Base-by-base conservation (phyloP, 345 rosid species). In the Moringa oleifera region DNA sequence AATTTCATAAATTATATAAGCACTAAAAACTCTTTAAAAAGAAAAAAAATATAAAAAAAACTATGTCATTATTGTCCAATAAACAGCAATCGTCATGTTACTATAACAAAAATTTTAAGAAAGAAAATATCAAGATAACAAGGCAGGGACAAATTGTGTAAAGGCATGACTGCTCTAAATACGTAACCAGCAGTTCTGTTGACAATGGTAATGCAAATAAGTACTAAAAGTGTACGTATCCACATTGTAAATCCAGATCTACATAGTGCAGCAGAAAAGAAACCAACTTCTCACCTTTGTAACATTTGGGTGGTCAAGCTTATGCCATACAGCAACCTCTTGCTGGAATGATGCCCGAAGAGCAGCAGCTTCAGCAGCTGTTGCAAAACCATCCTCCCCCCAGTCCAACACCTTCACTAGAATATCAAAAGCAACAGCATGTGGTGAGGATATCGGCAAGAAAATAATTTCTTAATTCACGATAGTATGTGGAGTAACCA, bases 321-420 rank as follows among this genome's bases (percentile, higher is more conserved):
- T 89, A 73, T 89, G 85, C 93, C 96, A 89, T 66, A 89, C 93
- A 64, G 89, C 92, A 63, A 89, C 96, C 78, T 89, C 96, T 78
- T 89, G 87, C 65, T 61, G 82, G 62, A 89, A 89, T 72, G 96
- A 82, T 66, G 87, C 59, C 67, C 93, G 80, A 7, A 89, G 69
- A 53, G 85, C 77, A 1, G 86, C 75, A 33, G 86, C 69, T 72
- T 80, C 89, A 62, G 86, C 79, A 11, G 81, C 73, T 21, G 96
- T 73, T 41, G 79, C 75, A 33, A 71, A 55, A 21, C 90, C 90
- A 68, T 89, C 93, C 74, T 82, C 93, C 20, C 93, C 96, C 96
- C 93, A 89, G 54, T 89, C 90, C 73, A 89, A 75, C 20, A 84
- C 68, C 71, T 89, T 89, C 64, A 89, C 96, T 86, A 59, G 20